Percentiles rank a stretch among this genome's conserved stretches.
Evolutionary conservation across 2,329 filamentous ascomycete species (phyloP).

Genomic region (Microcyclospora pomicola): DNA sequence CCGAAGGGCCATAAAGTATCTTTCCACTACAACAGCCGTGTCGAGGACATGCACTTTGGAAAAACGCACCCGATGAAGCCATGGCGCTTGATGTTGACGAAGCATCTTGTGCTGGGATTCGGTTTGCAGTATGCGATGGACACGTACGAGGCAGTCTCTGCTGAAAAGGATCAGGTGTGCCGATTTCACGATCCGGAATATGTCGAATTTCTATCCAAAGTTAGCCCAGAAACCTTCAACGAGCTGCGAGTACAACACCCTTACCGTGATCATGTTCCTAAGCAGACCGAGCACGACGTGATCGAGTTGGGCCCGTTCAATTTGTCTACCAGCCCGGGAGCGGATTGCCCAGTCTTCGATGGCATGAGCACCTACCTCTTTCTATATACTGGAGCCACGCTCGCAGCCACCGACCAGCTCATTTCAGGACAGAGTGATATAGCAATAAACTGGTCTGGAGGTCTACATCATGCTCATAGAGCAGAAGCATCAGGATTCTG

Average conservation of each 20-base stretch:
- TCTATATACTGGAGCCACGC: conserved; percentile 77
- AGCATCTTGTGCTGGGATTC: conserved; percentile 86
- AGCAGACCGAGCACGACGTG: conserved; percentile 31
- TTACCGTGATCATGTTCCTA: conserved; percentile 29
- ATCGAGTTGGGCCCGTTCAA: conserved; percentile 53
- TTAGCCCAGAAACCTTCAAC: conserved; percentile 25
- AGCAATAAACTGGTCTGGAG: conserved; percentile 94
- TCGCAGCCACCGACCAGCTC: conserved; percentile 83
- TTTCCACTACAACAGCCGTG: conserved; percentile 87
- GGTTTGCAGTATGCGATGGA: conserved; percentile 97
- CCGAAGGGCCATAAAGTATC: conserved; percentile 85
- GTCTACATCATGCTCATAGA: conserved; percentile 91
- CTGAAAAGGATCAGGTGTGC: conserved; percentile 75
- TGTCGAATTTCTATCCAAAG: conserved; percentile 60
- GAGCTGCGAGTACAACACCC: conserved; percentile 37
- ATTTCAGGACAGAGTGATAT: conserved; percentile 81
- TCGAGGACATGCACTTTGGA: conserved; percentile 95
- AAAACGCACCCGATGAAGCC: conserved; percentile 98
- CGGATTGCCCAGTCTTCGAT: conserved; percentile 93
- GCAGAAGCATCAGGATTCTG: conserved; percentile 90
- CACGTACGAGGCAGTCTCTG: conserved; percentile 70
- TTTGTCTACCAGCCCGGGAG: conserved; percentile 46
- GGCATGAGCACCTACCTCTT: conserved; percentile 92
- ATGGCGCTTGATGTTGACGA: conserved; percentile 89
- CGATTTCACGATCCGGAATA: conserved; percentile 83